Conservation (phyloP, 352 stramenopile species). For the Pythium oligandrum region DNA sequence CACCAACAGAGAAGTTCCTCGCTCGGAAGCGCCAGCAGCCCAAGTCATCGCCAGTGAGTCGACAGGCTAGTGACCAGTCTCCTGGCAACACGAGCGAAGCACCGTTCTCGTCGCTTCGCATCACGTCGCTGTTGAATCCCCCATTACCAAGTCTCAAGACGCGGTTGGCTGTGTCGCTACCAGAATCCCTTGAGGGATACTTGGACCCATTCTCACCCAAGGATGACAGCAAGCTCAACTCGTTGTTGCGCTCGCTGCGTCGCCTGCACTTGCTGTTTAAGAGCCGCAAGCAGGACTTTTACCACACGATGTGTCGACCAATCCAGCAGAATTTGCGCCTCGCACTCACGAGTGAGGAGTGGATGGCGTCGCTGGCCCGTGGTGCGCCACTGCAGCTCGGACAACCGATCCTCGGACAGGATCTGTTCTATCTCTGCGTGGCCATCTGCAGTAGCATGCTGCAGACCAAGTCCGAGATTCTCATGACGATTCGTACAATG, state of each 20-base stretch:
- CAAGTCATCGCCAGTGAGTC: slow-evolving; percentile 9
- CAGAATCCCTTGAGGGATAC: slow-evolving; percentile 57
- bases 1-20: slow-evolving; percentile 16
- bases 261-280: slow-evolving; percentile 56
- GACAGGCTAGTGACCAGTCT: slow-evolving; percentile 9
- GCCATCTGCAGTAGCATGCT: slow-evolving; percentile 78
- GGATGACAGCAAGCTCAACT: slow-evolving; percentile 76
- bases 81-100: slow-evolving; percentile 8
- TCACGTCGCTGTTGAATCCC: slow-evolving; percentile 63
- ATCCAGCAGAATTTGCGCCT: slow-evolving; percentile 49
- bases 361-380: slow-evolving; percentile 36
- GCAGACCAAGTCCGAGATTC: slow-evolving; percentile 68
- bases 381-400: slow-evolving; percentile 50
- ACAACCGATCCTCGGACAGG: slow-evolving; percentile 59
- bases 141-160: slow-evolving; percentile 46
- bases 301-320: slow-evolving; percentile 39
- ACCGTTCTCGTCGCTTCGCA: slow-evolving; percentile 66
- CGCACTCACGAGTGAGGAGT: slow-evolving; percentile 34
- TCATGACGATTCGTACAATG: slow-evolving; percentile 72
- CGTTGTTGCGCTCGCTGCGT: slow-evolving; percentile 53
- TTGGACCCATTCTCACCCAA: slow-evolving; percentile 70
- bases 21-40: slow-evolving; percentile 8
- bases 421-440: slow-evolving; percentile 73
- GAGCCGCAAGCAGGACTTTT: slow-evolving; percentile 43
- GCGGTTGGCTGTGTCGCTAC: slow-evolving; percentile 55